These are phyloP conservation scores for Lasiosphaeria hispida DNA, from an alignment of 495 filamentous ascomycete species.

Conservation along the genomic window DNA sequence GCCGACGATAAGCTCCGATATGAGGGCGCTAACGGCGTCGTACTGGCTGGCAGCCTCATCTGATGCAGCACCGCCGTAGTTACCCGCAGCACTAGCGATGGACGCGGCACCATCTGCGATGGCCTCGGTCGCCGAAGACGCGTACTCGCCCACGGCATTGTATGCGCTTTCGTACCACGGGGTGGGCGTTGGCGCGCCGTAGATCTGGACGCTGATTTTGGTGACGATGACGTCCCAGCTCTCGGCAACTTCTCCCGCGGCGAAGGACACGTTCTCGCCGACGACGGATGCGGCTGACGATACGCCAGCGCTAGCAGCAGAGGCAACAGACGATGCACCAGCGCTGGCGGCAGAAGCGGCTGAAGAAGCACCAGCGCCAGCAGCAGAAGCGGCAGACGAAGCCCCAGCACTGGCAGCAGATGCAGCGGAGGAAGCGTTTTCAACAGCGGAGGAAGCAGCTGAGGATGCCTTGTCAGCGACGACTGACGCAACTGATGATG, in stretches of 20 bases:
- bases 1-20: conserved; percentile 73
- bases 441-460: conserved; percentile 34
- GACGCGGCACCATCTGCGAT: conserved; percentile 36
- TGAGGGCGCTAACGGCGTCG: conserved; percentile 64
- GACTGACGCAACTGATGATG: conserved; percentile 30
- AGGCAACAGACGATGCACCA: conserved; percentile 29
- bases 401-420: conserved; percentile 23
- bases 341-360: conserved; percentile 26
- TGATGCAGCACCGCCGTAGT: conserved; percentile 54
- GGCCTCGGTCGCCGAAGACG: conserved; percentile 27
- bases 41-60: conserved; percentile 58
- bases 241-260: conserved; percentile 44
- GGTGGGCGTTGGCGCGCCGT: conserved; percentile 65
- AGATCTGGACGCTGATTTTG: conserved; percentile 67
- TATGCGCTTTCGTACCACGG: conserved; percentile 51
- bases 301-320: conserved; percentile 32
- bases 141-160: conserved; percentile 29
- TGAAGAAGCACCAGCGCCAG: conserved; percentile 25
- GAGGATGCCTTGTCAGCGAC: conserved; percentile 22
- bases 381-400: conserved; percentile 27
- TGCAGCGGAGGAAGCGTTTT: conserved; percentile 31
- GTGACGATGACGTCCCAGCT: conserved; percentile 67
- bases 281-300: conserved; percentile 29
- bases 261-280: conserved; percentile 22
- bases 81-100: conserved; percentile 50